Percentiles rank a stretch among this genome's conserved stretches.
Conservation (phyloP, 2,329 filamentous ascomycete genomes). For the Colletotrichum graminicola region DNA sequence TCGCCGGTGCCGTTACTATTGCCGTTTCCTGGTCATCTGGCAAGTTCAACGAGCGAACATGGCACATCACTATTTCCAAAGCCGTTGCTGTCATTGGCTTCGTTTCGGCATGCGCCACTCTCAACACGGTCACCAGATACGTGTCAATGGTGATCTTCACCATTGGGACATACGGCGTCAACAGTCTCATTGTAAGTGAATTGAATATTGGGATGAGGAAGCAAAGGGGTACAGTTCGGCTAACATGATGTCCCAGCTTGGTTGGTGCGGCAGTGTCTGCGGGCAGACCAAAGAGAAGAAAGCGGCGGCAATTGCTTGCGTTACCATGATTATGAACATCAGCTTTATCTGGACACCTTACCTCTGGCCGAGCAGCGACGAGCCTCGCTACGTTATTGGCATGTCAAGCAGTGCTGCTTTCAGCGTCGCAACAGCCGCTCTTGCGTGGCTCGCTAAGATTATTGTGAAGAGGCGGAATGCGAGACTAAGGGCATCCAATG, state of each 20-base stretch:
- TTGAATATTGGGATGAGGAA: too few relatives aligned
- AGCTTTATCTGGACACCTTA: conserved; percentile 58
- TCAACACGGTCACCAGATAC: conserved; percentile 48
- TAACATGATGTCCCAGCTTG: conserved; percentile 37
- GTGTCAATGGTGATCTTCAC: conserved; percentile 50
- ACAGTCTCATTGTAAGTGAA: conserved; percentile 49
- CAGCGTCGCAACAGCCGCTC: conserved; percentile 51
- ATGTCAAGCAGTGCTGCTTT: conserved; percentile 51
- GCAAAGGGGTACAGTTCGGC: conserved; percentile 43
- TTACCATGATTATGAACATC: conserved; percentile 46
- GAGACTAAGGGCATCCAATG: conserved; percentile 46
- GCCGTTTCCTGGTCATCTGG: conserved; percentile 51
- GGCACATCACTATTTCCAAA: conserved; percentile 58
- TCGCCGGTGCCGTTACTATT: conserved; percentile 48
- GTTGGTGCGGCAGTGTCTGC: conserved; percentile 54
- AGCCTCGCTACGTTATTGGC: conserved; percentile 55
- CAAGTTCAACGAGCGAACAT: conserved; percentile 57
- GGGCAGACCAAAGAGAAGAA: conserved; percentile 60
- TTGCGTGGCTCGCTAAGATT: conserved; percentile 54
- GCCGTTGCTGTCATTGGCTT: conserved; percentile 56
- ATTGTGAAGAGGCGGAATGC: conserved; percentile 53
- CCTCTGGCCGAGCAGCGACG: conserved; percentile 54
- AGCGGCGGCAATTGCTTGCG: conserved; percentile 52
- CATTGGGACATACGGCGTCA: conserved; percentile 49
- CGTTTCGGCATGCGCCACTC: conserved; percentile 45